Evolutionary conservation across 2,329 filamentous ascomycete genomes (phyloP), one percentile per base, ranked within the genome.

Genomic region (Cordyceps javanica): DNA sequence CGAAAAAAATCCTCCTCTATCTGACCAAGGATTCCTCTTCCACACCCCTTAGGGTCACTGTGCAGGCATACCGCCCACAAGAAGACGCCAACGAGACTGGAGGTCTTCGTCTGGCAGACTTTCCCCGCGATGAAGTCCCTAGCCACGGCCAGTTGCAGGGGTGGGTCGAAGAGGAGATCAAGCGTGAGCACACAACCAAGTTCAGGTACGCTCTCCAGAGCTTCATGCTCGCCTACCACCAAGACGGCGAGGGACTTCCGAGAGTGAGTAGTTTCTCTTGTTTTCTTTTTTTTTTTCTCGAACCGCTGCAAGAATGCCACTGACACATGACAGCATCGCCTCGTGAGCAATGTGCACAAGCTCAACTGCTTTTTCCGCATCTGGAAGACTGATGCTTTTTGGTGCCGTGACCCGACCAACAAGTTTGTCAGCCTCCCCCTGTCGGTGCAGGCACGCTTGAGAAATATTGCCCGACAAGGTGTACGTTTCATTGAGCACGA

Each of bases 291-390:
- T 26, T 16, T 32, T 19, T 50, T 19, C 28, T 2, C 28, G 2
- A 19, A 19, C 60, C 48, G 32, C 49, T 39, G 30, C 13, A 23
- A 36, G 25, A n/a, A 13, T 21, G 25, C 21, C n/a, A 6, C 36
- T 57, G n/a, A 57, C 45, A 16, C 5, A 14, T 34, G 5, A 9
- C 23, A 78, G 75, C 69, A 73, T 60, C 67, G 70, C 28, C 69
- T 79, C 28, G 71, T 78, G 16, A 67, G 65, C 46, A 73, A 74
- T 60, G 74, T 79, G 38, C 73, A 77, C 60, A 69, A 70, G 52
- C 72, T 80, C 69, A 75, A 75, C 61, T 78, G 75, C 66, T 75
- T 79, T 69, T 80, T 78, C 65, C 73, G 70, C 60, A 77, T 80
- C 60, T 80, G 74, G 76, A 74, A 72, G 58, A 73, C 74, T 19